Conservation (phyloP, 2,329 filamentous ascomycete species). For the Periconia macrospinosa region DNA sequence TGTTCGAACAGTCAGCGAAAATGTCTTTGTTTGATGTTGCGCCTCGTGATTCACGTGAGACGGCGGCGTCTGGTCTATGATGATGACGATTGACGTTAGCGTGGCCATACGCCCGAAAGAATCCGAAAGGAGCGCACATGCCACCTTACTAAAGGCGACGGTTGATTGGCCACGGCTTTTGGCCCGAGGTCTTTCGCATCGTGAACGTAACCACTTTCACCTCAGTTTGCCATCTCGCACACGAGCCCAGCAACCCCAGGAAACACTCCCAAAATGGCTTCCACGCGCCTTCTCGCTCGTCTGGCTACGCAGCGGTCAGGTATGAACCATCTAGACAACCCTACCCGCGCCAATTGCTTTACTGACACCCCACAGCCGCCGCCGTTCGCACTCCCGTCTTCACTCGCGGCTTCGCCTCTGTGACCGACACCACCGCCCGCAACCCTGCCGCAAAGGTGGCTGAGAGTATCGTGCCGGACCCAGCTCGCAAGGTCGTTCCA, state of each 20-base stretch:
- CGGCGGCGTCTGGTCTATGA: background rate
- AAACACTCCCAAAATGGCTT: constrained; percentile 38
- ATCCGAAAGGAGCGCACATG: constrained; percentile 5
- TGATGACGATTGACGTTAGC: background rate
- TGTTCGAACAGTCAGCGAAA: too few relatives aligned
- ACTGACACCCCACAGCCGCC: background rate
- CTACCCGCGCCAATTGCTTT: constrained; percentile 1
- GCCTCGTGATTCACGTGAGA: too few relatives aligned
- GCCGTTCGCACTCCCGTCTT: constrained; percentile 39
- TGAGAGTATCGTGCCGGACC: constrained; percentile 31
- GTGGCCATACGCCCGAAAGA: constrained; percentile 4
- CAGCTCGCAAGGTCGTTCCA: constrained; percentile 37
- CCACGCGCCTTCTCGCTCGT: constrained; percentile 41
- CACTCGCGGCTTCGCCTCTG: constrained; percentile 43
- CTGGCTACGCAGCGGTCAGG: constrained; percentile 41
- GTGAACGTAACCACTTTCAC: constrained; percentile 7
- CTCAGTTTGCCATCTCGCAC: constrained; percentile 13
- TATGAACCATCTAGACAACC: constrained; percentile 20
- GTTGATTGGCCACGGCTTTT: constrained; percentile 6
- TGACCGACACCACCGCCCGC: constrained; percentile 34
- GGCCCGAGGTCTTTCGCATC: constrained; percentile 9
- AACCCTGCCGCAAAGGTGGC: constrained; percentile 37
- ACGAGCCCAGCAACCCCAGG: constrained; percentile 28
- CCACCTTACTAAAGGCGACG: constrained; percentile 2
- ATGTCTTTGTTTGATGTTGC: too few relatives aligned